Evolutionary conservation across 1,284 basidiomycete species (phyloP), one percentile per base, ranked within the genome.

Genomic region (Inonotus obliquus): DNA sequence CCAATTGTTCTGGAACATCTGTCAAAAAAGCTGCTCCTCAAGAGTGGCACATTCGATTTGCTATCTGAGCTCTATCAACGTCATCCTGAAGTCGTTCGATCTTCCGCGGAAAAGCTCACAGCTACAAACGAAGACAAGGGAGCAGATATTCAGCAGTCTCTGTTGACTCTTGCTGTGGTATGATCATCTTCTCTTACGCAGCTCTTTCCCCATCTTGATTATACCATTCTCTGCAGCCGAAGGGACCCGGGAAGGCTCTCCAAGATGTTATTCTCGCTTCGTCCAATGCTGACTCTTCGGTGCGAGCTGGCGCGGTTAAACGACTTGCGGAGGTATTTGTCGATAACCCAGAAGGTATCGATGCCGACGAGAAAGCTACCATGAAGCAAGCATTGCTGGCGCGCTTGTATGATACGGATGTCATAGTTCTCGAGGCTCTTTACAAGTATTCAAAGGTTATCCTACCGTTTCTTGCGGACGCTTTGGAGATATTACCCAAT

Each of bases 381-480:
- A 71, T 84, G 19, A 75, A 75, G 35, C 77, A 79, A 7, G 82
- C 84, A 1, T 73, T 90, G 5, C 68, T 86, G 19, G 80, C 84
- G 13, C 83, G 91, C 1, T 70, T 91, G 2, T 80, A 85, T 54
- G 94, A 96, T 68, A 76, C 79, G 3, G 80, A 84, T 38, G 64
- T 75, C 1, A 67, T 73, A 0, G 89, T 96, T 9, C 72, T 94
- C 11, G 77, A 86, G 39, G 81, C 79, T 0, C 74, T 96, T 1
- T 94, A 94, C 70, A 73, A 75, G 1, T 71, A 79, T 5, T 74
- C 84, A 0, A 67, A 73, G 4, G 56, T 73, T 0, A 69, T 91
- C 47, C 72, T 83, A 2, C 77, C 79, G 0, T 67, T 84, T 32
- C 69, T 85, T 13, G 68, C 73, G 0, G 73, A 78, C 66, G 59